Evolutionary conservation across 176 grass and related monocot genomes (phyloP).

Genomic region (Oryza coarctata): DNA sequence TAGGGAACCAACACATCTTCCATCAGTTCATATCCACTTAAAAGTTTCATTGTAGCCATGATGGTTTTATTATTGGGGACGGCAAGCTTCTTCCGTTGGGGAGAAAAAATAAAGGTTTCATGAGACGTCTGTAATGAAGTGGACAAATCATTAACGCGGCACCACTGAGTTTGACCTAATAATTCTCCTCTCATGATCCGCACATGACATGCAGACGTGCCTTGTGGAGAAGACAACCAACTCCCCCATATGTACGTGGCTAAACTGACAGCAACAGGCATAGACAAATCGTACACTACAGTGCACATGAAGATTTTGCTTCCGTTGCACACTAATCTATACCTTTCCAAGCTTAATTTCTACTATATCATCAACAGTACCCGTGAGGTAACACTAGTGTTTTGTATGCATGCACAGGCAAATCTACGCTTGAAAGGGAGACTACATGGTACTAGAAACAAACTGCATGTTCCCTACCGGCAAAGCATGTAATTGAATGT

Average conservation of each 20-base stretch:
- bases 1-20: neutral
- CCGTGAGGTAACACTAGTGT: neutral
- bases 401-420: neutral
- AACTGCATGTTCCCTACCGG: neutral
- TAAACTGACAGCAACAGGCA: neutral
- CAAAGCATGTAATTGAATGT: neutral
- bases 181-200: neutral
- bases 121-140: neutral
- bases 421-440: neutral
- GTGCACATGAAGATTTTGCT: neutral
- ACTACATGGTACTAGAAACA: neutral
- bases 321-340: neutral
- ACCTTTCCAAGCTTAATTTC: neutral
- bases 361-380: neutral
- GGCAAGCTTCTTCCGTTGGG: neutral
- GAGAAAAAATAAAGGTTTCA: neutral
- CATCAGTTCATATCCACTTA: neutral
- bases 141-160: neutral
- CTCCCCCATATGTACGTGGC: neutral
- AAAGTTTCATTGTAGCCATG: neutral
- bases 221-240: slow-evolving; percentile 20
- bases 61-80: neutral
- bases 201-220: neutral
- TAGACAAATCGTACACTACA: neutral
- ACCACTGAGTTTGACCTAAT: neutral